Conservation (phyloP, 164 flowering plant species). For the Vitis amurensis region DNA sequence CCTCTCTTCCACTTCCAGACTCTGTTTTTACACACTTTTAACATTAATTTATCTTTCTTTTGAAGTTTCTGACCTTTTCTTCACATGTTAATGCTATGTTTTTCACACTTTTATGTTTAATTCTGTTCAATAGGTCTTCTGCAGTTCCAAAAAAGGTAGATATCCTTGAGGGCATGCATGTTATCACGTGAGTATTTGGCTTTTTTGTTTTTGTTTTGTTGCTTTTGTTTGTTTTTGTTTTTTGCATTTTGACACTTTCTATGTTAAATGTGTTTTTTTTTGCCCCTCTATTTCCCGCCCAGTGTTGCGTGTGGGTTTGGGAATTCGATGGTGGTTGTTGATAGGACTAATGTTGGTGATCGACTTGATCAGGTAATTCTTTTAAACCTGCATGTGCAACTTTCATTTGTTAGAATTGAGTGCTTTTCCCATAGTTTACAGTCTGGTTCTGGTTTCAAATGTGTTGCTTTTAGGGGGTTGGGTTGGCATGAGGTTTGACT, state of each 20-base stretch:
- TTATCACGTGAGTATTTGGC: constrained; percentile 54
- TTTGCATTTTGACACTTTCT: too few species aligned
- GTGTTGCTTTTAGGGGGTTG: too few species aligned
- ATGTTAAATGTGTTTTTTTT: background rate
- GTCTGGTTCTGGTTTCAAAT: too few species aligned
- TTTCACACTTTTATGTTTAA: background rate
- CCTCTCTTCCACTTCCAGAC: background rate
- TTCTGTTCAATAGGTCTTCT: constrained; percentile 65
- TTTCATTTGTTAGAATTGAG: too few species aligned
- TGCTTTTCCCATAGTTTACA: too few species aligned
- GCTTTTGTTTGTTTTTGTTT: background rate
- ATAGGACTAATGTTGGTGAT: too few species aligned
- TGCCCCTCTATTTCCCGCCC: background rate
- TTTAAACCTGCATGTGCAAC: too few species aligned
- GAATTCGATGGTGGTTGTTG: too few species aligned
- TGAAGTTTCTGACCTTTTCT: background rate
- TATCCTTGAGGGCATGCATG: constrained; percentile 87
- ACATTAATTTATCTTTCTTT: background rate
- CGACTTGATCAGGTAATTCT: too few species aligned
- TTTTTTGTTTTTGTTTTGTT: background rate
- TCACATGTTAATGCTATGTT: background rate
- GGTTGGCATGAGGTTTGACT: too few species aligned
- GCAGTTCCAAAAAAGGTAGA: constrained; percentile 92
- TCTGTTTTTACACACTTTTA: background rate
- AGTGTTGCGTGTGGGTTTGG: constrained; percentile 97